phyloP scores from a whole-genome alignment of 2,329 filamentous ascomycete genomes.

The Epichloe elymi region DNA sequence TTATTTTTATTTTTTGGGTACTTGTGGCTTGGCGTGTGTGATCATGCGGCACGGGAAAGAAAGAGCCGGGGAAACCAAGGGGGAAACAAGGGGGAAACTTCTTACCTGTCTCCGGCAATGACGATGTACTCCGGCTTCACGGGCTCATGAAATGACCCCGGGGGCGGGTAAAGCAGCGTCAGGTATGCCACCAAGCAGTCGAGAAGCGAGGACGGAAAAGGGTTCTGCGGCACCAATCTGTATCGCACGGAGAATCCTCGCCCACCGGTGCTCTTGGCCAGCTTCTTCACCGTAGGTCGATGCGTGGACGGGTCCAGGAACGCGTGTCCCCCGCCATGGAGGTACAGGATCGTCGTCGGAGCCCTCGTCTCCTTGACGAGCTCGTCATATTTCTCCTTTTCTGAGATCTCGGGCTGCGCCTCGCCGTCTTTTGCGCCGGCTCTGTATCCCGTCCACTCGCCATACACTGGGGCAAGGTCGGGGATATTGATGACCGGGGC shows the following conservation, averaged over 20 bases:
- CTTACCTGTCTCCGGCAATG: constrained; percentile 54
- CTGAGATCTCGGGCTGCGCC: constrained; percentile 40
- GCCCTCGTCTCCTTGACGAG: constrained; percentile 56
- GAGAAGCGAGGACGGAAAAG: constrained; percentile 62
- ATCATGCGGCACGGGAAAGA: background rate
- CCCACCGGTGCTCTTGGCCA: constrained; percentile 55
- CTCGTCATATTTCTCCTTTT: constrained; percentile 49
- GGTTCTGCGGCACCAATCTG: constrained; percentile 58
- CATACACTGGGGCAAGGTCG: constrained; percentile 44
- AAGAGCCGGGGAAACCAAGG: background rate
- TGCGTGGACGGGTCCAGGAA: constrained; percentile 59
- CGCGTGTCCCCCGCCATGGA: constrained; percentile 66
- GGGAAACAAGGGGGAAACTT: background rate
- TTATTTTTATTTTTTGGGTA: no score
- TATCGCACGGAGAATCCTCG: constrained; percentile 62
- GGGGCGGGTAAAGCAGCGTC: constrained; percentile 56
- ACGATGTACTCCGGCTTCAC: constrained; percentile 55
- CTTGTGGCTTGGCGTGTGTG: background rate
- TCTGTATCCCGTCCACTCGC: constrained; percentile 66
- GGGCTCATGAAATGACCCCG: constrained; percentile 51
- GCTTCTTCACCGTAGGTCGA: constrained; percentile 40
- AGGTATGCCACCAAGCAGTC: constrained; percentile 64
- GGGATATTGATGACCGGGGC: constrained; percentile 26
- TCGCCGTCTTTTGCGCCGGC: constrained; percentile 36
- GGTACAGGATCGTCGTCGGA: constrained; percentile 54